These are phyloP conservation scores for Stentor roeselii DNA, from an alignment of 73 alveolate species.

Conservation along the genomic window DNA sequence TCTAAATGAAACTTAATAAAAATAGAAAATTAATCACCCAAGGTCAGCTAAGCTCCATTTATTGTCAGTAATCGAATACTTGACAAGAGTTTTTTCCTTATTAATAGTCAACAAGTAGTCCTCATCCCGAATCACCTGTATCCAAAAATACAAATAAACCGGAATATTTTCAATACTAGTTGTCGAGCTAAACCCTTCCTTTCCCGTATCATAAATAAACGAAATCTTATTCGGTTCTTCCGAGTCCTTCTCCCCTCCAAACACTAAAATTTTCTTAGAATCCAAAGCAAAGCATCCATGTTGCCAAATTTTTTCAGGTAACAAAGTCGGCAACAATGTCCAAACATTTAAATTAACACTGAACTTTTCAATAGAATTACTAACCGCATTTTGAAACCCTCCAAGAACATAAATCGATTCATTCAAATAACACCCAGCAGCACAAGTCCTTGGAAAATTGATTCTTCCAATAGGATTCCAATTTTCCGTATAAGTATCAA, in stretches of 20 bases:
- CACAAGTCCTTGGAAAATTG: constrained; percentile 5
- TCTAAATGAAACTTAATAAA: too few relatives aligned
- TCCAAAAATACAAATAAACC: constrained; percentile 5
- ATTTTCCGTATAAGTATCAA: neutral
- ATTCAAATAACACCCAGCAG: constrained; percentile 1
- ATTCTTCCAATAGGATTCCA: neutral
- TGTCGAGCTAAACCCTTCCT: neutral
- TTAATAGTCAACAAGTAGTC: neutral
- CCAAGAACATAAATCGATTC: constrained; percentile 19
- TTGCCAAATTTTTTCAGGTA: constrained; percentile 22
- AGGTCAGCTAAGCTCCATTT: neutral
- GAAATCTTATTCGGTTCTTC: constrained; percentile 10
- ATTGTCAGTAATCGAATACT: neutral
- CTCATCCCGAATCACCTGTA: neutral
- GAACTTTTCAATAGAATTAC: constrained; percentile 17
- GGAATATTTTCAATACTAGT: neutral
- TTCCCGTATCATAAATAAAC: neutral
- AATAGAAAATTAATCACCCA: too few relatives aligned
- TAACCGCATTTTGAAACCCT: constrained; percentile 12
- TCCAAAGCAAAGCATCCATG: constrained; percentile 28
- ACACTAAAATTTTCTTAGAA: neutral
- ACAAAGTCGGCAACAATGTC: constrained; percentile 1
- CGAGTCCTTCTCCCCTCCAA: constrained; percentile 11
- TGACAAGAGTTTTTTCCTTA: neutral
- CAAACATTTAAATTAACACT: neutral